A percentile compares a stretch with the other conserved stretches of the same genome.
Conservation (phyloP, 306 rosid genomes). For the Macrotyloma uniflorum region DNA sequence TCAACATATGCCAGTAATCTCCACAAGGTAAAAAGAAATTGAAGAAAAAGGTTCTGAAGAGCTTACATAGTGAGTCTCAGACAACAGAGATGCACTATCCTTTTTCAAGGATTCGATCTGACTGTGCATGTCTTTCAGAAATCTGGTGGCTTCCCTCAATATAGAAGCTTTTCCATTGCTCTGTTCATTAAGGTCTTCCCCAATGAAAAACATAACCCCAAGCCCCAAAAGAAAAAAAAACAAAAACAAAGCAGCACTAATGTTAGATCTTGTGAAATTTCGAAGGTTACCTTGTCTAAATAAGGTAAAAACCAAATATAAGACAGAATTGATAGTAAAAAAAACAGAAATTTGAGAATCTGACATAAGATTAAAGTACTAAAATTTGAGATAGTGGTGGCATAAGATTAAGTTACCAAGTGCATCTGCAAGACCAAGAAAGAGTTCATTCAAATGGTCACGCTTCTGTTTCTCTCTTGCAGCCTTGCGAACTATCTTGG, state of each 20-base stretch:
- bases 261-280: background rate
- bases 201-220: background rate
- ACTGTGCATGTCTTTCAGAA: conserved; percentile 56
- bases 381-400: background rate
- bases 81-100: conserved; percentile 59
- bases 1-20: background rate
- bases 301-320: background rate
- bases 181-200: conserved; percentile 47
- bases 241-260: background rate
- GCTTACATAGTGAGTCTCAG: conserved; percentile 80
- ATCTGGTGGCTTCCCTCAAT: conserved; percentile 60
- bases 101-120: conserved; percentile 68
- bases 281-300: background rate
- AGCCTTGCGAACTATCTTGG: conserved; percentile 83
- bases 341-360: background rate
- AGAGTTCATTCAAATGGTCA: conserved; percentile 80
- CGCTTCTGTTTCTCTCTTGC: conserved; percentile 95
- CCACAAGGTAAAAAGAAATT: background rate
- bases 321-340: no score
- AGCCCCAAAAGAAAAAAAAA: background rate
- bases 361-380: background rate
- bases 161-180: conserved; percentile 79
- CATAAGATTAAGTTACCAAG: conserved; percentile 60
- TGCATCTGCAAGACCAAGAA: conserved; percentile 70
- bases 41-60: background rate